Percentiles rank a stretch among this genome's conserved stretches.
Conservation (phyloP, 73 alveolate species). For the Paramecium sonneborni region DNA sequence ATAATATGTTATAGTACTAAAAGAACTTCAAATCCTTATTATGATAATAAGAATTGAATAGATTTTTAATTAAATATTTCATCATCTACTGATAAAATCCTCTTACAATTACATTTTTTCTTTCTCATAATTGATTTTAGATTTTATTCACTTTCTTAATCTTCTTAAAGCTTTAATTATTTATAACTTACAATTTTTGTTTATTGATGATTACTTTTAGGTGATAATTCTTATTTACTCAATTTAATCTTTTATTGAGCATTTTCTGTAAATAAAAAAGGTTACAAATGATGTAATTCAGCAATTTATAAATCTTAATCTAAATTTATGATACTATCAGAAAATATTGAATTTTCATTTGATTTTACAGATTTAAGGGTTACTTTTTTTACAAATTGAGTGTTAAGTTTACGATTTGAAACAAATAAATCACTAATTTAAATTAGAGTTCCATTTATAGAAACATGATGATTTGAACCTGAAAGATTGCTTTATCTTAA, state of each 20-base stretch:
- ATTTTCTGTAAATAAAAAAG: not conserved
- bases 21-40: not conserved
- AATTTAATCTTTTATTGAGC: not conserved
- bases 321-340: not conserved
- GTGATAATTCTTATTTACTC: not conserved
- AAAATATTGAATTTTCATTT: not conserved
- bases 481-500: not conserved
- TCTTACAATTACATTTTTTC: not conserved
- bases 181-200: not conserved
- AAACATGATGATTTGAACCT: not conserved
- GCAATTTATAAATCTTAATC: not conserved
- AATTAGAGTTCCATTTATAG: not conserved
- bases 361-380: not conserved
- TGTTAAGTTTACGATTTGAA: not conserved
- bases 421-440: not conserved
- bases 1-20: not conserved
- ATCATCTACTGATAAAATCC: constrained; percentile 43
- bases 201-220: too few relatives aligned
- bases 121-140: not conserved
- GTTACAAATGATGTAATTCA: not conserved
- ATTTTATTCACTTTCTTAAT: not conserved
- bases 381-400: not conserved
- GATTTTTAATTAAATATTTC: constrained; percentile 44
- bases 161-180: not conserved
- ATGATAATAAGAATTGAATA: not conserved